Conservation (phyloP, 2,329 filamentous ascomycete genomes). For the Fusarium bactridioides region DNA sequence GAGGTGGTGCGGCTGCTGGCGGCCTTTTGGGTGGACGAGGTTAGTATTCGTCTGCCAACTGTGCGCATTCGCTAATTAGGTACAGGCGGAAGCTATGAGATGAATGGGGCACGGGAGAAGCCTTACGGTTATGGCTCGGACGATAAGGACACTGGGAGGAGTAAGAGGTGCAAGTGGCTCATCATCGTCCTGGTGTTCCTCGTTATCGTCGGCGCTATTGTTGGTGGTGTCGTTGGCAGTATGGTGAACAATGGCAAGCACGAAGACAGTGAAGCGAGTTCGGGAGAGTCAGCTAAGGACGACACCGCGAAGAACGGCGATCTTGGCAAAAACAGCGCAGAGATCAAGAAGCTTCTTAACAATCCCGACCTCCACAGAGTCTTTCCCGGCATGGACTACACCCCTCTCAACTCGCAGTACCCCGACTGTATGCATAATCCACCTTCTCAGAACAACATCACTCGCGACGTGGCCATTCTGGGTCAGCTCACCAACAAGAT, state of each 20-base stretch:
- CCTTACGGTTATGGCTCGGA: slow-evolving; percentile 68
- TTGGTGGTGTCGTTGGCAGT: slow-evolving; percentile 77
- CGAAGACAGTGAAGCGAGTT: slow-evolving; percentile 13
- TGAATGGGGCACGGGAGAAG: slow-evolving; percentile 62
- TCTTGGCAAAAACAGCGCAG: slow-evolving; percentile 74
- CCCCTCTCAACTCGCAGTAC: slow-evolving; percentile 88
- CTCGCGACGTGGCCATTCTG: slow-evolving; percentile 87
- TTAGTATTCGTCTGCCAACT: slow-evolving; percentile 6
- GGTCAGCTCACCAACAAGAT: slow-evolving; percentile 89
- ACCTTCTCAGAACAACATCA: slow-evolving; percentile 93
- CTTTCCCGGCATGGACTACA: slow-evolving; percentile 96
- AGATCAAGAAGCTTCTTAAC: slow-evolving; percentile 84
- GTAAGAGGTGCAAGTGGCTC: slow-evolving; percentile 74
- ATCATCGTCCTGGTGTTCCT: slow-evolving; percentile 71
- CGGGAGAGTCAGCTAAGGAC: slow-evolving; percentile 61
- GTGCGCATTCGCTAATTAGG: slow-evolving; percentile 9
- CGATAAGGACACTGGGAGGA: slow-evolving; percentile 63
- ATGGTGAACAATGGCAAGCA: slow-evolving; percentile 60
- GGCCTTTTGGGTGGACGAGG: slow-evolving; percentile 46
- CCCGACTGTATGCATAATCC: slow-evolving; percentile 80
- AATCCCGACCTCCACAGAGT: slow-evolving; percentile 88
- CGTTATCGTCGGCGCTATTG: slow-evolving; percentile 74
- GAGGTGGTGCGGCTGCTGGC: slow-evolving; percentile 53
- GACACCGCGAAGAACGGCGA: slow-evolving; percentile 73
- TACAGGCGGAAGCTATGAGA: slow-evolving; percentile 45